Percentiles rank a stretch among this genome's conserved stretches.
Evolutionary conservation across 768 basidiomycete species (phyloP).

Genomic region (Mycena vulgaris): DNA sequence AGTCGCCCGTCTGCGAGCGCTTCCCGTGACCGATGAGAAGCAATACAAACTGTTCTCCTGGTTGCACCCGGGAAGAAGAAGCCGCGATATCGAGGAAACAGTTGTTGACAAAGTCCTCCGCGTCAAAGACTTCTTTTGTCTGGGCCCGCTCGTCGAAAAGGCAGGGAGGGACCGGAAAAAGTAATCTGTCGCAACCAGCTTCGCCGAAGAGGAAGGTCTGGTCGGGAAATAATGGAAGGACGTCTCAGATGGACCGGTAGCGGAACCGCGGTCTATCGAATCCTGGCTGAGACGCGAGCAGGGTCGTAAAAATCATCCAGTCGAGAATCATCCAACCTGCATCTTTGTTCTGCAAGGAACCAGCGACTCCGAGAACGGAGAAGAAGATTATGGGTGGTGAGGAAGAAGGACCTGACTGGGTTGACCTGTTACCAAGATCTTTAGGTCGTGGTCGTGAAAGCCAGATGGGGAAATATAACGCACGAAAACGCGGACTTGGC

Average conservation of each 20-base stretch:
- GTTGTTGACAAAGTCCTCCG: not conserved
- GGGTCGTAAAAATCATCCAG: not conserved
- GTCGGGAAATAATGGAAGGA: not conserved
- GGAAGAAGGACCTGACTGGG: not conserved
- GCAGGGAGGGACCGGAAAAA: not conserved
- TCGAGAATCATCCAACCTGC: not conserved
- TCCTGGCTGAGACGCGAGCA: not conserved
- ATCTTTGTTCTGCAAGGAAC: not conserved
- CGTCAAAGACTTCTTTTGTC: not conserved
- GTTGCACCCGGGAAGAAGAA: not conserved
- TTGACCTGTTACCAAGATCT: not conserved
- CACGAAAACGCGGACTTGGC: not conserved
- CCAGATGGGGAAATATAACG: not conserved
- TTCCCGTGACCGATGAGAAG: constrained; percentile 5
- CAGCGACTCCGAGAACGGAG: constrained; percentile 2
- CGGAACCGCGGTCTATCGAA: not conserved
- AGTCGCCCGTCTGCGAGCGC: not conserved
- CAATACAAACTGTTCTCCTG: not conserved
- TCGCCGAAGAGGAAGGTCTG: not conserved
- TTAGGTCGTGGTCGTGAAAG: not conserved
- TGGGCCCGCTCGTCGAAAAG: not conserved
- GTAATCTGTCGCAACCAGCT: not conserved
- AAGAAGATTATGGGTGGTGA: not conserved
- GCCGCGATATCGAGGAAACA: not conserved
- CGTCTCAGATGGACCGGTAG: not conserved